phyloP scores from a whole-genome alignment of 495 filamentous ascomycete species.

The Penicillium cosmopolitanum region DNA sequence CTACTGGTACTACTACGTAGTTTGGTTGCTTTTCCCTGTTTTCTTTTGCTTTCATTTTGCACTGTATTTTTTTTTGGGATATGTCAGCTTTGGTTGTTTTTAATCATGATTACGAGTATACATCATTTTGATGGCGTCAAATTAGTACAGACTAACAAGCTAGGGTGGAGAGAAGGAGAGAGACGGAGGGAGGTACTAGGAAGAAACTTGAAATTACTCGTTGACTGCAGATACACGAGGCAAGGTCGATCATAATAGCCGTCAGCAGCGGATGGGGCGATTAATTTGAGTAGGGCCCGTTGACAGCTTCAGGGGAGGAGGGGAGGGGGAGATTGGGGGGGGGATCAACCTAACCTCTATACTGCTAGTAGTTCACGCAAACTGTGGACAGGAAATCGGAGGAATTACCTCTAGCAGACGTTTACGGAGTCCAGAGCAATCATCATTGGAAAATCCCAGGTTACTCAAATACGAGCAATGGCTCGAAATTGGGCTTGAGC shows the following conservation, averaged over 20 bases:
- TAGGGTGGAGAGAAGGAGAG: background rate
- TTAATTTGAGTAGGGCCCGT: conserved; percentile 21
- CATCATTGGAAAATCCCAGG: too few species aligned
- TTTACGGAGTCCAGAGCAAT: background rate
- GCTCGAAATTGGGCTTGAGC: background rate
- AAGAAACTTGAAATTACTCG: background rate
- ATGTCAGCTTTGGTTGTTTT: background rate
- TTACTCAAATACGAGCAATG: background rate
- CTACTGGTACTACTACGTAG: background rate
- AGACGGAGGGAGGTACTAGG: background rate
- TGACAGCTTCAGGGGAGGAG: conserved; percentile 19
- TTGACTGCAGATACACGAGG: background rate
- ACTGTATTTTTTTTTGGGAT: background rate
- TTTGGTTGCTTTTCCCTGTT: background rate
- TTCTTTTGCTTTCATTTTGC: background rate
- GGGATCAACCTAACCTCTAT: background rate
- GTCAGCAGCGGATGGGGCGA: conserved; percentile 6
- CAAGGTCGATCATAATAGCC: conserved; percentile 1
- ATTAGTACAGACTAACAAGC: too few species aligned
- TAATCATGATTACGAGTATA: background rate
- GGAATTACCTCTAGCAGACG: background rate
- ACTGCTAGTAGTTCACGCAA: background rate
- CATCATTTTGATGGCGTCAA: too few species aligned
- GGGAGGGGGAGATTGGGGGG: background rate
- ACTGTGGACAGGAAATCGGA: background rate